Conservation (phyloP, 106 monocot species). For the Platanthera zijinensis region DNA sequence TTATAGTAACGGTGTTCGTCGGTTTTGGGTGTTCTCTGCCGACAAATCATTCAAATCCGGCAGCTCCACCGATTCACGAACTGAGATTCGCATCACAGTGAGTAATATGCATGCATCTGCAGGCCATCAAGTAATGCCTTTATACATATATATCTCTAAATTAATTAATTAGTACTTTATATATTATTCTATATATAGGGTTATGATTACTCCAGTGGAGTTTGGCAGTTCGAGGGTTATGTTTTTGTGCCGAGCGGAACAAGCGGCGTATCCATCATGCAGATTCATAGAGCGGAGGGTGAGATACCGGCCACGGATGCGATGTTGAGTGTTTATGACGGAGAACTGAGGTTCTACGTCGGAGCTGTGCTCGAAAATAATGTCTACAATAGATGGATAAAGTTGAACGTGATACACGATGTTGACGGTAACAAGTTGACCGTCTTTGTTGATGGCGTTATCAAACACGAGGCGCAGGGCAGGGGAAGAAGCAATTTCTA, state of each 20-base stretch:
- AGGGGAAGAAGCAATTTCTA: too few species aligned
- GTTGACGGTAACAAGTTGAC: too few species aligned
- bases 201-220: too few species aligned
- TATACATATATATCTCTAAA: too few species aligned
- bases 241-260: constrained; percentile 9
- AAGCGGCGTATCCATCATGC: constrained; percentile 11
- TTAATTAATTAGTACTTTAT: too few species aligned
- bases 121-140: too few species aligned
- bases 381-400: constrained; percentile 2
- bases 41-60: constrained; percentile 17
- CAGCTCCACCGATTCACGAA: constrained; percentile 21
- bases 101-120: too few species aligned
- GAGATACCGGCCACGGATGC: neutral
- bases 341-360: constrained; percentile 12
- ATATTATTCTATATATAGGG: too few species aligned
- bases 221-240: constrained; percentile 19
- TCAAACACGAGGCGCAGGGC: too few species aligned
- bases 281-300: neutral
- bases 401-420: neutral
- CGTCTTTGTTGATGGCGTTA: too few species aligned
- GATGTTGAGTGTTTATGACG: constrained; percentile 16
- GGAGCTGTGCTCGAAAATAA: neutral
- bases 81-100: constrained; percentile 31
- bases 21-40: constrained; percentile 29
- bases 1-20: constrained; percentile 10